A percentile compares a stretch with the other conserved stretches of the same genome.
Evolutionary conservation across 1,284 basidiomycete species (phyloP).

Genomic region (Fomitiporia mediterranea): DNA sequence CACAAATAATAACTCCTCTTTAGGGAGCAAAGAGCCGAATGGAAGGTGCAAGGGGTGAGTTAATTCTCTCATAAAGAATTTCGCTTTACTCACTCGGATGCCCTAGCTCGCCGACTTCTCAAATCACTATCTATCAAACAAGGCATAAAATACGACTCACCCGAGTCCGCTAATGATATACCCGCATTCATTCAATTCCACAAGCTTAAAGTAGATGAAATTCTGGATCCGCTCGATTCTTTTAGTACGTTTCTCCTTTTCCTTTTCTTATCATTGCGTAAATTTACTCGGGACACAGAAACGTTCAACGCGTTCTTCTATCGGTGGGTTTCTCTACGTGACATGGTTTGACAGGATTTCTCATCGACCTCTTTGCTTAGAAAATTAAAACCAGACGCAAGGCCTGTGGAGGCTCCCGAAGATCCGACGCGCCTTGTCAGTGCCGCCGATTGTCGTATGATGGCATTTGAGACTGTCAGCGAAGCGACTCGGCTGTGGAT

Average conservation of each 20-base stretch:
- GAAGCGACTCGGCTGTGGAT: constrained; percentile 94
- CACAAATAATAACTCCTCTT: constrained; percentile 2
- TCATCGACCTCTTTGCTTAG: constrained; percentile 39
- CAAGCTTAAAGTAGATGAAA: constrained; percentile 77
- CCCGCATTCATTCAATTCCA: constrained; percentile 89
- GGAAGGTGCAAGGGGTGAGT: constrained; percentile 81
- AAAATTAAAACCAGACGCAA: constrained; percentile 79
- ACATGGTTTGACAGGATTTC: constrained; percentile 8
- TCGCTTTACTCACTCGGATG: too few relatives aligned
- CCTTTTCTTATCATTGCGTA: not conserved
- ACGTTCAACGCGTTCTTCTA: constrained; percentile 92
- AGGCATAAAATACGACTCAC: constrained; percentile 88
- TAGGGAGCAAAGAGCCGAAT: constrained; percentile 82
- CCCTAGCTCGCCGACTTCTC: constrained; percentile 68
- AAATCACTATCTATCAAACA: constrained; percentile 93
- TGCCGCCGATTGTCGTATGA: constrained; percentile 90
- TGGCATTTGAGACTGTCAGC: constrained; percentile 83
- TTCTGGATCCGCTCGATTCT: constrained; percentile 75
- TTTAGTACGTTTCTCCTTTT: constrained; percentile 56
- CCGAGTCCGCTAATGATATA: constrained; percentile 82
- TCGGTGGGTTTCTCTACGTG: constrained; percentile 34
- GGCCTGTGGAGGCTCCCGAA: constrained; percentile 71
- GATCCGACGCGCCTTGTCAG: constrained; percentile 79
- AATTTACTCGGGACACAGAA: constrained; percentile 40
- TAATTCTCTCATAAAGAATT: too few relatives aligned